These are phyloP conservation scores for Crucibulum laeve DNA, from an alignment of 768 basidiomycete species.

Conservation along the genomic window DNA sequence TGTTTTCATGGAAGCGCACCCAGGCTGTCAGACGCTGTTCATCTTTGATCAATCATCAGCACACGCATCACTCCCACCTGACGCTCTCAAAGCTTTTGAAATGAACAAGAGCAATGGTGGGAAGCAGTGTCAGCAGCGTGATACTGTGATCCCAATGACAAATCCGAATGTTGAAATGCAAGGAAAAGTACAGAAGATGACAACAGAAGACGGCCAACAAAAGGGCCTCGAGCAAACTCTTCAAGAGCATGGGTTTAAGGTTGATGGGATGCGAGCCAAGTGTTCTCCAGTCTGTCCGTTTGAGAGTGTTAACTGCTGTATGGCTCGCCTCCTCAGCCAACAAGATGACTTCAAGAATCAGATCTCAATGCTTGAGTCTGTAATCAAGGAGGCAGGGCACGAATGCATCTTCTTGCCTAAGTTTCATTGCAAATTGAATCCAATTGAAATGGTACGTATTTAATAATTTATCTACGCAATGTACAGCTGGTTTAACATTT, in stretches of 20 bases:
- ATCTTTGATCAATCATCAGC: slow-evolving; percentile 30
- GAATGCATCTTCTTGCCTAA: slow-evolving; percentile 15
- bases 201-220: slow-evolving; percentile 12
- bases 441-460: slow-evolving; percentile 30
- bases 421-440: slow-evolving; percentile 34
- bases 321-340: slow-evolving; percentile 21
- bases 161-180: slow-evolving; percentile 15
- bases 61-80: slow-evolving; percentile 20
- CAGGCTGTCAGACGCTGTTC: slow-evolving; percentile 17
- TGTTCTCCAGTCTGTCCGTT: slow-evolving; percentile 16
- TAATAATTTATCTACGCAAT: slow-evolving; percentile 5
- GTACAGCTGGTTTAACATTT: slow-evolving; percentile 25
- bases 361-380: slow-evolving; percentile 21
- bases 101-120: slow-evolving; percentile 28
- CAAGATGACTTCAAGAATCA: slow-evolving; percentile 28
- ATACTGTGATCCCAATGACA: slow-evolving; percentile 23
- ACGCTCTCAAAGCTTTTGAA: slow-evolving; percentile 25
- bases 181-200: slow-evolving; percentile 24
- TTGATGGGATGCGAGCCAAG: slow-evolving; percentile 14
- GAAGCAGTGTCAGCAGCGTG: slow-evolving; percentile 19
- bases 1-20: slow-evolving; percentile 24
- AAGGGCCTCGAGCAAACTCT: slow-evolving; percentile 21
- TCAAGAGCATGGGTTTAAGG: background rate
- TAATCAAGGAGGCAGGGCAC: slow-evolving; percentile 7
- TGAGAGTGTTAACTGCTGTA: slow-evolving; percentile 22